Evolutionary conservation across 495 filamentous ascomycete genomes (phyloP).

Genomic region (Trichoderma erinaceum): DNA sequence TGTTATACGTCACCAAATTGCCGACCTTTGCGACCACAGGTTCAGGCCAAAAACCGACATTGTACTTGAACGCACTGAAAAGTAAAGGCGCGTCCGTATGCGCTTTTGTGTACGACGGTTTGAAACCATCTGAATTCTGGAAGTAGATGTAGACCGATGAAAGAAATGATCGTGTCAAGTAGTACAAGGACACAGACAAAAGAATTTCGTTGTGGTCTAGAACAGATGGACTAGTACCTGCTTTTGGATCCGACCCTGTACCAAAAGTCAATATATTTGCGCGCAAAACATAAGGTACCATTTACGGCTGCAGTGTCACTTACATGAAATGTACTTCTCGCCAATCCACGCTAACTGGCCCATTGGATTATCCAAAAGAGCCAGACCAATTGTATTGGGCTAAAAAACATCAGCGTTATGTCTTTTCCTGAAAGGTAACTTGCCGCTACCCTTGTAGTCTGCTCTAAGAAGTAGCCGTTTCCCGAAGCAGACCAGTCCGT

Average conservation of each 20-base stretch:
- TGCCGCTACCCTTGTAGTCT: background rate
- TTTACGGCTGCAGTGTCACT: background rate
- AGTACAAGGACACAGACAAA: slow-evolving; percentile 30
- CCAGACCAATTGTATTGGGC: slow-evolving; percentile 36
- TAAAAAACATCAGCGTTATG: slow-evolving; percentile 9
- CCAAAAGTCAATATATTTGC: no score
- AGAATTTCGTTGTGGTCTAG: slow-evolving; percentile 26
- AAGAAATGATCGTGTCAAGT: slow-evolving; percentile 23
- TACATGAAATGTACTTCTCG: slow-evolving; percentile 30
- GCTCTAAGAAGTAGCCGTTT: slow-evolving; percentile 15
- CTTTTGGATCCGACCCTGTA: slow-evolving; percentile 20
- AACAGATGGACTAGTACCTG: slow-evolving; percentile 18
- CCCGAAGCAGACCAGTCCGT: slow-evolving; percentile 16
- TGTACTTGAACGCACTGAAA: slow-evolving; percentile 22
- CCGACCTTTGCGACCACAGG: slow-evolving; percentile 21
- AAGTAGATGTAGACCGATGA: slow-evolving; percentile 23
- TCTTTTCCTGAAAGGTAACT: background rate
- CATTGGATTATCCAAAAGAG: slow-evolving; percentile 33
- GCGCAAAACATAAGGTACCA: no score
- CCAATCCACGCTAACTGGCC: slow-evolving; percentile 36
- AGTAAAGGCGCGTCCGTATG: slow-evolving; percentile 20
- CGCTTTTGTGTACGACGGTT: slow-evolving; percentile 14
- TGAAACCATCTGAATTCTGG: slow-evolving; percentile 19
- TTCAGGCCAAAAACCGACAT: slow-evolving; percentile 21
- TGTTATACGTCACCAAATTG: slow-evolving; percentile 25